Conservation (phyloP, 2,329 filamentous ascomycete species). For the Fusarium palustre region DNA sequence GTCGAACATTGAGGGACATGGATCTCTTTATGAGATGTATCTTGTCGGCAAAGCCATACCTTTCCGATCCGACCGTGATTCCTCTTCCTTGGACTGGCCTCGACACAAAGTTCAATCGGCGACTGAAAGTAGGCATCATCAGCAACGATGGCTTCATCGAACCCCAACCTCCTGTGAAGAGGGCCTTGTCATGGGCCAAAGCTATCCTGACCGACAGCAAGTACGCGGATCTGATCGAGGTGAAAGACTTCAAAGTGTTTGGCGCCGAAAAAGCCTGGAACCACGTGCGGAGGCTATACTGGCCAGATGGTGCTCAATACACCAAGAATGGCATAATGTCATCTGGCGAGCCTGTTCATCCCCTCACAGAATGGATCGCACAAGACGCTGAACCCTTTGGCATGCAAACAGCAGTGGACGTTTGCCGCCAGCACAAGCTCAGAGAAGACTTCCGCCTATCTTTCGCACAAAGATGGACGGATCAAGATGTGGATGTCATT, state of each 20-base stretch:
- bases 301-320: conserved; percentile 57
- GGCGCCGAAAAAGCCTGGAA: conserved; percentile 46
- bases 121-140: conserved; percentile 58
- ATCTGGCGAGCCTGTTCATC: conserved; percentile 58
- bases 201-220: conserved; percentile 33
- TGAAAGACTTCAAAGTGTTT: conserved; percentile 53
- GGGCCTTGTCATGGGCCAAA: conserved; percentile 53
- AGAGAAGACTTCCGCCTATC: conserved; percentile 50
- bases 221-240: conserved; percentile 39
- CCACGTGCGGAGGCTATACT: conserved; percentile 57
- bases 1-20: conserved; percentile 42
- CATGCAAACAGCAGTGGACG: conserved; percentile 35
- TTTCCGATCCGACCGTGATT: conserved; percentile 47
- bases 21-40: conserved; percentile 35
- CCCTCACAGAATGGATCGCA: conserved; percentile 57
- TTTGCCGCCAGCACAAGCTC: conserved; percentile 24
- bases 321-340: conserved; percentile 48
- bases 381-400: conserved; percentile 45
- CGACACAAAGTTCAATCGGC: conserved; percentile 8
- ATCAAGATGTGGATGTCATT: conserved; percentile 54
- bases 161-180: conserved; percentile 55
- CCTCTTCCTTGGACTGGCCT: conserved; percentile 50
- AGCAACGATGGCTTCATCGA: conserved; percentile 53
- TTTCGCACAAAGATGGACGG: conserved; percentile 51
- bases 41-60: conserved; percentile 32